Evolutionary conservation across 192 early-diverging fungal species (phyloP), one percentile per base, ranked within the genome.

Genomic region (Spizellomyces punctatus): DNA sequence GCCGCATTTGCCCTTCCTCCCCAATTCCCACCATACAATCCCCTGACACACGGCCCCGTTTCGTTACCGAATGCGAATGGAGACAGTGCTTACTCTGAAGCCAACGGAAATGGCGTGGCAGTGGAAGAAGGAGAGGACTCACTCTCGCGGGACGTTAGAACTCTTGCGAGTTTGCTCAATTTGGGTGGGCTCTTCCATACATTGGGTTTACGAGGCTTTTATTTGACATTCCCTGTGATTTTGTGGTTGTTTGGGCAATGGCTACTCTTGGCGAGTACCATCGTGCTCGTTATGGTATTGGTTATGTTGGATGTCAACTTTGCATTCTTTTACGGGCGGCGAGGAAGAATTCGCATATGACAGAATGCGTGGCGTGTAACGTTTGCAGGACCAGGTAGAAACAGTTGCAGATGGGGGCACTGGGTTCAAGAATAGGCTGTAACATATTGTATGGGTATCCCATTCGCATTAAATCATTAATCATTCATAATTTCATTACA

Each of bases 161-260:
- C 36, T n/a, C 21, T 64, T 70, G 68, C 36, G 10, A 44, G 17
- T 2, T 44, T 70, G 14, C 54, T 70, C 17, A 65, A 70, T 36
- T 59, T 56, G 16, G 68, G 62, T 9, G 68, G 58, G 8, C 0
- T 70, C 42, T 65, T 70, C 44, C 60, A 70, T 16, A 70, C 68
- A n/a, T 16, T 70, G 17, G 68, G 68, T 8, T 43, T 70, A 47
- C 50, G 50, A 4, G 50, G 50, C 50, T 54, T 54, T 54, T 54
- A 54, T 54, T n/a, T 54, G 12, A 54, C 50, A 12, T 54, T 54
- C 17, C 50, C 50, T n/a, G 14, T 54, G 17, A 54, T 54, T 12
- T 19, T 54, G 14, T 54, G 50, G 50, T 19, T 54, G 17, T 54
- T 54, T 54, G 12, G 14, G 14, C 12, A 19, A n/a, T 54, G 50